phyloP scores from a whole-genome alignment of 192 early-diverging fungal genomes.

The Coemansia sp. region DNA sequence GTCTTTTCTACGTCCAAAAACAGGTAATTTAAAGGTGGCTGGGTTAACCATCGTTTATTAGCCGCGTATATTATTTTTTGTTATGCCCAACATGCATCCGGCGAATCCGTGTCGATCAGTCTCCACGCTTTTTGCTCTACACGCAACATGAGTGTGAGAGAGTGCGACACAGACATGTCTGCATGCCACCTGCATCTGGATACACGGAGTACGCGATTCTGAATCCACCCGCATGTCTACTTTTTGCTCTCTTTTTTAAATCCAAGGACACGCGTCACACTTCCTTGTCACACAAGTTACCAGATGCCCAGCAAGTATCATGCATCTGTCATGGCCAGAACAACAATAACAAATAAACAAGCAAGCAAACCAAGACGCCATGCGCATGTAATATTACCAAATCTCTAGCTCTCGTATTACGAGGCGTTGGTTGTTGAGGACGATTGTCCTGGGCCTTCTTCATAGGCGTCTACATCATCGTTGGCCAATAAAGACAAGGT shows the following conservation, averaged over 20 bases:
- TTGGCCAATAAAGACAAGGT: not conserved
- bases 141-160: not conserved
- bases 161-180: not conserved
- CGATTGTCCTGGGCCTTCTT: not conserved
- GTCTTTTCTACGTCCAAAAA: constrained; percentile 5
- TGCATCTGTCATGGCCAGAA: not conserved
- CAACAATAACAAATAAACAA: not conserved
- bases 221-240: not conserved
- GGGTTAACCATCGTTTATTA: constrained; percentile 3
- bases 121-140: not conserved
- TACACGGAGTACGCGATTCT: not conserved
- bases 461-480: not conserved
- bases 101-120: constrained; percentile 5
- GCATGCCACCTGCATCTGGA: constrained; percentile 11
- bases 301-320: not conserved
- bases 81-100: not conserved
- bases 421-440: not conserved
- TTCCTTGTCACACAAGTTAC: not conserved
- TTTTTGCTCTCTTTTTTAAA: not conserved
- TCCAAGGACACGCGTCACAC: not conserved
- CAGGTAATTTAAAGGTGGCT: constrained; percentile 9
- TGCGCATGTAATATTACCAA: constrained; percentile 7
- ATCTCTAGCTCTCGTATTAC: not conserved
- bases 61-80: not conserved
- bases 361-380: not conserved